These are phyloP conservation scores for Linderniella brevidens DNA, from an alignment of 257 asterid genomes.

Conservation along the genomic window DNA sequence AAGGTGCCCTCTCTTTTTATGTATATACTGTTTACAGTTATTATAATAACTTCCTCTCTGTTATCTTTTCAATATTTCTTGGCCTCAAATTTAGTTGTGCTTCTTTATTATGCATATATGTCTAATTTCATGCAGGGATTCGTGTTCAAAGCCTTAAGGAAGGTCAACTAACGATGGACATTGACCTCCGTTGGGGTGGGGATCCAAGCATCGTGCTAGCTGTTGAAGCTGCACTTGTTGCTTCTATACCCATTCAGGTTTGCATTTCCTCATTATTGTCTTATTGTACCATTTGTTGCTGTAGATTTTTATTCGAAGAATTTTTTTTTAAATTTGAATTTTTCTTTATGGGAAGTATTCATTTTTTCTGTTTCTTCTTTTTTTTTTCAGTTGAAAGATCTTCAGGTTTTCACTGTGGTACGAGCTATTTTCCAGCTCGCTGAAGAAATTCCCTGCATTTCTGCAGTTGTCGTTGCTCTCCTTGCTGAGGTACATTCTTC, in stretches of 20 bases:
- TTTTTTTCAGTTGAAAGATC: slow-evolving; percentile 76
- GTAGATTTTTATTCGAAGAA: background rate
- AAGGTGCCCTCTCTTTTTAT: slow-evolving; percentile 25
- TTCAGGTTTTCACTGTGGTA: slow-evolving; percentile 74
- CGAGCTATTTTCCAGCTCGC: slow-evolving; percentile 92
- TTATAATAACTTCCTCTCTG: too few species aligned
- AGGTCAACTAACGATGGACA: slow-evolving; percentile 94
- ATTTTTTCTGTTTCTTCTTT: slow-evolving; percentile 7
- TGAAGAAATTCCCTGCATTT: slow-evolving; percentile 93
- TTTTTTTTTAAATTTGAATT: background rate
- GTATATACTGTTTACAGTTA: background rate
- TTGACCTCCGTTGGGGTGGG: slow-evolving; percentile 97
- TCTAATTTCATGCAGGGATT: slow-evolving; percentile 46
- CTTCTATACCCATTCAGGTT: slow-evolving; percentile 94
- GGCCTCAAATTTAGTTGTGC: background rate
- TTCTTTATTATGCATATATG: background rate
- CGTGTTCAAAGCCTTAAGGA: slow-evolving; percentile 94
- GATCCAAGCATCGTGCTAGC: slow-evolving; percentile 85
- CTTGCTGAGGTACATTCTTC: slow-evolving; percentile 61
- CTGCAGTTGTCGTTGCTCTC: slow-evolving; percentile 95
- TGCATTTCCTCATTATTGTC: slow-evolving; percentile 6
- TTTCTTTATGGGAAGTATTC: background rate
- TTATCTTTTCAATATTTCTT: background rate
- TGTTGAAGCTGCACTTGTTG: slow-evolving; percentile 86
- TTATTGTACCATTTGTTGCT: background rate